phyloP scores from a whole-genome alignment of 495 filamentous ascomycete species.

The Trichoderma asperelloides region DNA sequence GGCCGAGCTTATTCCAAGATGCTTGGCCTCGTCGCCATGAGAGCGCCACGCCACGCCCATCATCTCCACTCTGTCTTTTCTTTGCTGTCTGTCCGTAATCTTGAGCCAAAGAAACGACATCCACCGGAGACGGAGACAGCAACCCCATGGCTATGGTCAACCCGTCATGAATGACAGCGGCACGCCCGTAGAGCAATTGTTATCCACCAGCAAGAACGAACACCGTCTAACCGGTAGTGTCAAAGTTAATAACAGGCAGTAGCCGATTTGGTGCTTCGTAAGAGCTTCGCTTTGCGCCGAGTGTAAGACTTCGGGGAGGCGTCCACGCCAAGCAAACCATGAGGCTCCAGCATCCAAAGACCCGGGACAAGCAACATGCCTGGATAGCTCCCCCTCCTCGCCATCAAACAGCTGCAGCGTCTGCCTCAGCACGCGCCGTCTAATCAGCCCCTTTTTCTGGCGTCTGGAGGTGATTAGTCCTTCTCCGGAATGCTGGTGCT shows the following conservation, averaged over 20 bases:
- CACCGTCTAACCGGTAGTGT: neutral
- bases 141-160: neutral
- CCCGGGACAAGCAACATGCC: neutral
- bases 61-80: neutral
- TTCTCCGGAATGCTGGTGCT: neutral
- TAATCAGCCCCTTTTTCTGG: neutral
- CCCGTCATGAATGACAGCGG: neutral
- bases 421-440: neutral
- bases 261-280: neutral
- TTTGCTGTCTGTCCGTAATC: neutral
- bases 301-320: constrained; percentile 2
- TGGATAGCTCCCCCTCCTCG: neutral
- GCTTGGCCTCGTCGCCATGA: too few species aligned
- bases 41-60: neutral
- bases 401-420: neutral
- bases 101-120: neutral
- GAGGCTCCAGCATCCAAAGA: constrained; percentile 3
- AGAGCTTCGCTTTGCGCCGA: neutral
- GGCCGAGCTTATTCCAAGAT: neutral
- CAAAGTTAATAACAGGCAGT: neutral
- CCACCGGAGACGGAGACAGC: neutral
- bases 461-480: neutral
- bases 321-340: neutral
- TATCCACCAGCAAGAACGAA: neutral
- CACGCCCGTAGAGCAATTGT: neutral